Evolutionary conservation across 768 basidiomycete species (phyloP), one percentile per base, ranked within the genome.

Genomic region (Porphyrellus cyaneotinctus): DNA sequence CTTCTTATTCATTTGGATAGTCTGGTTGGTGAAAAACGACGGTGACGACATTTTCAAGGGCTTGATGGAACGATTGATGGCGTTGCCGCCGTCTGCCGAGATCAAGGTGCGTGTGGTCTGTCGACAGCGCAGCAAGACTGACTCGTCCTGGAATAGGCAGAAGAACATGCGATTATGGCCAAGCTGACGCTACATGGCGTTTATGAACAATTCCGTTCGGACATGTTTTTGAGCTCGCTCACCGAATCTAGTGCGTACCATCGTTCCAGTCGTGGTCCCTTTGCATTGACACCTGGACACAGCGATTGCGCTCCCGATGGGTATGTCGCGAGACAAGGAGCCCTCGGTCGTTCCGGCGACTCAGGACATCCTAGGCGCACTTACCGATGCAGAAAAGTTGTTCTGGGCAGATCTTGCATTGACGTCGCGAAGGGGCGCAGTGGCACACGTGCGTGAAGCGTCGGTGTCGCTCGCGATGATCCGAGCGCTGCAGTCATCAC

Each of bases 181-280:
- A 85, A 81, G 57, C 71, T 95, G n/a, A 84, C 83, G 1, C 70
- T 97, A 26, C 83, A 89, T 47, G 80, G 85, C 24, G 88, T 87
- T 1, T 85, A 94, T 58, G 78, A 79, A 33, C 83, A 83, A 8
- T 91, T 95, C 74, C 81, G 82, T 30, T 78, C 82, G 0, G 94
- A 97, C 64, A 88, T 97, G 74, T 89, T 94, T 65, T 74, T 97
- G 52, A 93, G 87, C 63, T 94, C 94, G 17, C 72, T 97, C 22
- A 80, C 87, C 0, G 95, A 98, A 66, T 95, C 95, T 1, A 85
- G 94, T 95, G 61, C 32, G 91, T 72, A 15, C 38, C 24, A 32
- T 52, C 11, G 23, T 30, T 39, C 14, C 13, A 5, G 43, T 43
- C 37, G 38, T 52, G 26, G 42, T 47, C 7, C 17, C 3, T 5